phyloP scores from a whole-genome alignment of 768 basidiomycete species.

The Crucibulum laeve region DNA sequence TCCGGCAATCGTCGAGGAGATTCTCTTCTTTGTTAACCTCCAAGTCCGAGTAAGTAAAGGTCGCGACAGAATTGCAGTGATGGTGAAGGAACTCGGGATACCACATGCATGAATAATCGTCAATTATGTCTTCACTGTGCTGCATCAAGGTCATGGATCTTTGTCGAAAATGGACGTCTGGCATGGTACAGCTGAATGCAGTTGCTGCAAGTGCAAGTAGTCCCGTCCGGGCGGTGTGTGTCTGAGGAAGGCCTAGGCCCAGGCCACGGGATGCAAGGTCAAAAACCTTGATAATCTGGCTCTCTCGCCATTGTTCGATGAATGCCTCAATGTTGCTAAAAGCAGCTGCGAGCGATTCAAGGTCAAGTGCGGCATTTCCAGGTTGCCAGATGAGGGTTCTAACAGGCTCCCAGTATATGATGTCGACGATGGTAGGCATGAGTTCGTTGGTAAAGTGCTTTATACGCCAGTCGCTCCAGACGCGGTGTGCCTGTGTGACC shows the following conservation, averaged over 20 bases:
- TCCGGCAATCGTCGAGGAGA: too few species aligned
- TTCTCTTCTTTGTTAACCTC: too few species aligned
- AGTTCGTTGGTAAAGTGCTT: constrained; percentile 10
- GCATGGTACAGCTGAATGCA: neutral
- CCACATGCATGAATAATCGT: constrained; percentile 20
- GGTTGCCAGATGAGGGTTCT: constrained; percentile 13
- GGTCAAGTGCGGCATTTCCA: neutral
- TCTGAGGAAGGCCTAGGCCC: too few species aligned
- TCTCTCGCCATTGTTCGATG: neutral
- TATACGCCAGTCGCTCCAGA: constrained; percentile 18
- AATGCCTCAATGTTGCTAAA: neutral
- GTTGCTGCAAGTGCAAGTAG: neutral
- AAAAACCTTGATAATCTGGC: neutral
- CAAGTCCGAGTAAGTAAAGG: neutral
- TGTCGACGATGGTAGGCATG: constrained; percentile 21
- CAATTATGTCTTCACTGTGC: neutral
- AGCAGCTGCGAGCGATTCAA: neutral
- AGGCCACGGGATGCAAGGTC: too few species aligned
- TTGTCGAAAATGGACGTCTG: neutral
- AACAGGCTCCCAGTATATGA: constrained; percentile 12
- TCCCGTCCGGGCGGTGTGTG: too few species aligned
- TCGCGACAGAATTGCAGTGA: constrained; percentile 16
- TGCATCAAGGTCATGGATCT: too few species aligned
- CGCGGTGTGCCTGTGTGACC: constrained; percentile 9
- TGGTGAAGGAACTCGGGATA: constrained; percentile 31